phyloP scores from a whole-genome alignment of 192 early-diverging fungal genomes.

The Backusella psychrophila region DNA sequence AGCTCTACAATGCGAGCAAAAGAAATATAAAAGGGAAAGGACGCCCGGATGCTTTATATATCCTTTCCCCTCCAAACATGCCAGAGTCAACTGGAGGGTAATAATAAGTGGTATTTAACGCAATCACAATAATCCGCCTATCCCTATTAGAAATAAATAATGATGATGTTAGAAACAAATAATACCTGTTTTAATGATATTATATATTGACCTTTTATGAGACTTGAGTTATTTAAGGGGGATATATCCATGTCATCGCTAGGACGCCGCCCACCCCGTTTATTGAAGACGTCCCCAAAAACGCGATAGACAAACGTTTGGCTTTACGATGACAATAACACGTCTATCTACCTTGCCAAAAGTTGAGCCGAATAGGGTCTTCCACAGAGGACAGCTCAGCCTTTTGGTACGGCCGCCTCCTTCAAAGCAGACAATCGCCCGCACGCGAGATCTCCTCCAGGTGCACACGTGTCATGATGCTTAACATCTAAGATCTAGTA shows the following conservation, averaged over 20 bases:
- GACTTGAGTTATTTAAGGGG: background rate
- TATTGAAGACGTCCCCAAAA: background rate
- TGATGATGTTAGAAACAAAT: background rate
- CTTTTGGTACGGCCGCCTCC: background rate
- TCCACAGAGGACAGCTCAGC: background rate
- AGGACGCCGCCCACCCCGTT: background rate
- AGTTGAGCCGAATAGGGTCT: background rate
- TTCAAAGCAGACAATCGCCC: background rate
- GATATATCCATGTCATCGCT: background rate
- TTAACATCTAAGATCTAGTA: background rate
- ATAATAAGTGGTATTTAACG: background rate
- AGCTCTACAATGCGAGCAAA: background rate
- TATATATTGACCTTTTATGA: background rate
- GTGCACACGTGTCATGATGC: background rate
- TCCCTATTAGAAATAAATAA: background rate
- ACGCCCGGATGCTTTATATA: background rate
- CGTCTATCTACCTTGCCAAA: background rate
- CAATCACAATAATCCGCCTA: background rate
- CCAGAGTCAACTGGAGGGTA: background rate
- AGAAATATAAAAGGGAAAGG: background rate
- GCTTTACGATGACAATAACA: background rate
- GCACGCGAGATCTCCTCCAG: background rate
- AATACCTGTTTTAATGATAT: background rate
- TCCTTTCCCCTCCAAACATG: background rate
- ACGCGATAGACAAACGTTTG: background rate